Percentiles rank a stretch among this genome's conserved stretches.
Evolutionary conservation across 2,329 filamentous ascomycete species (phyloP).

Genomic region (Trichoderma oligosporum): DNA sequence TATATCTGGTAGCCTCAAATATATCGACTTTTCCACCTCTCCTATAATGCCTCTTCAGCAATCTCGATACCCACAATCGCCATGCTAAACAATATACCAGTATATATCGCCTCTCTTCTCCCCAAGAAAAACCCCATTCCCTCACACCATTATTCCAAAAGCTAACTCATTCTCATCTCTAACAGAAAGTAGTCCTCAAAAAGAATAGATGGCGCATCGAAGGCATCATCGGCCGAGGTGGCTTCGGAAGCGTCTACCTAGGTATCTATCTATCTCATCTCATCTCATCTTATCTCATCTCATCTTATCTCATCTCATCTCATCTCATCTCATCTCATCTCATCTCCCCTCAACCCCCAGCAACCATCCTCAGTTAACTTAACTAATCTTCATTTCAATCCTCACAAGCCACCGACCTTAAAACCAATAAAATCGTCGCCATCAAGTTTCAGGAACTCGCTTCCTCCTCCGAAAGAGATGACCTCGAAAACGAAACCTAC

Average conservation of each 20-base stretch:
- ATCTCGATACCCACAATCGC: too few species aligned
- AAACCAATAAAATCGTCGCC: slow-evolving; percentile 33
- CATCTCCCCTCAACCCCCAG: too few species aligned
- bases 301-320: neutral
- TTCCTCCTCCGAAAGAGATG: neutral
- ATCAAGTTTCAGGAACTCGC: slow-evolving; percentile 27
- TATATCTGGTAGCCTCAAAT: neutral
- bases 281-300: neutral
- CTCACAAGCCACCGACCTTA: slow-evolving; percentile 25
- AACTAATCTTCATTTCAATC: neutral
- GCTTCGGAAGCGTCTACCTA: slow-evolving; percentile 16
- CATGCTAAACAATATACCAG: neutral
- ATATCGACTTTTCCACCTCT: neutral
- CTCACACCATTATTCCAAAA: neutral
- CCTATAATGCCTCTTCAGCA: too few species aligned
- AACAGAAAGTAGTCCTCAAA: neutral
- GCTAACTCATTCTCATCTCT: neutral
- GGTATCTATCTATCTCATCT: neutral
- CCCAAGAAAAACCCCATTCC: neutral
- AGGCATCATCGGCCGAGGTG: slow-evolving; percentile 11
- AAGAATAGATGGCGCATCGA: slow-evolving; percentile 4
- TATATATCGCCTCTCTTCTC: neutral
- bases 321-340: neutral
- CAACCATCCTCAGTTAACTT: too few species aligned
- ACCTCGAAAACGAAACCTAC: slow-evolving; percentile 22